A percentile compares a stretch with the other conserved stretches of the same genome.
Conservation (phyloP, 192 early-diverging fungal genomes). For the Fimicolochytrium jonesii region DNA sequence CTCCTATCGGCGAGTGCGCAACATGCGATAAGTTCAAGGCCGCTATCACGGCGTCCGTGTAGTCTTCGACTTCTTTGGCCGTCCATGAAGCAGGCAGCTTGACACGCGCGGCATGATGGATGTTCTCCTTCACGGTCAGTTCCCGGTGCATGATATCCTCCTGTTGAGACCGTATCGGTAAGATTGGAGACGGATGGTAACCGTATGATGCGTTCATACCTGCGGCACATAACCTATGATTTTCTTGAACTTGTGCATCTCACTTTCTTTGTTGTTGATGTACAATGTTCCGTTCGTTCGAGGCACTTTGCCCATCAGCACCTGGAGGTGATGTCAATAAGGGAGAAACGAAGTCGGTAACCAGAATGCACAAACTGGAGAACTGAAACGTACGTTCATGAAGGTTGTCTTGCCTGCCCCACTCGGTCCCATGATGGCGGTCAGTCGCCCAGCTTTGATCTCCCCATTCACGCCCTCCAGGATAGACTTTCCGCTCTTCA, state of each 20-base stretch:
- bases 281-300: constrained; percentile 49
- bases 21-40: constrained; percentile 40
- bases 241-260: constrained; percentile 59
- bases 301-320: constrained; percentile 63
- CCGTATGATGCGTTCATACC: too few species aligned
- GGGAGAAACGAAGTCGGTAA: too few species aligned
- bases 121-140: constrained; percentile 62
- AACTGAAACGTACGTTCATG: too few species aligned
- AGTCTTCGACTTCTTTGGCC: constrained; percentile 33
- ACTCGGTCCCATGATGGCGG: constrained; percentile 88
- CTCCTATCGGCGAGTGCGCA: constrained; percentile 50
- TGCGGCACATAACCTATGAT: constrained; percentile 72
- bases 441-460: constrained; percentile 65
- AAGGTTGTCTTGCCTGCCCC: constrained; percentile 72
- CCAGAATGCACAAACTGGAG: too few species aligned
- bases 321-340: too few species aligned
- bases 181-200: too few species aligned
- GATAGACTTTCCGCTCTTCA: constrained; percentile 52
- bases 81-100: constrained; percentile 45
- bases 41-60: neutral
- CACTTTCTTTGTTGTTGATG: constrained; percentile 54
- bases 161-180: too few species aligned
- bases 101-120: constrained; percentile 63
- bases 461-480: constrained; percentile 69
- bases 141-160: constrained; percentile 68